Conservation (phyloP, 164 flowering plant genomes). For the Cinnamomum chago region DNA sequence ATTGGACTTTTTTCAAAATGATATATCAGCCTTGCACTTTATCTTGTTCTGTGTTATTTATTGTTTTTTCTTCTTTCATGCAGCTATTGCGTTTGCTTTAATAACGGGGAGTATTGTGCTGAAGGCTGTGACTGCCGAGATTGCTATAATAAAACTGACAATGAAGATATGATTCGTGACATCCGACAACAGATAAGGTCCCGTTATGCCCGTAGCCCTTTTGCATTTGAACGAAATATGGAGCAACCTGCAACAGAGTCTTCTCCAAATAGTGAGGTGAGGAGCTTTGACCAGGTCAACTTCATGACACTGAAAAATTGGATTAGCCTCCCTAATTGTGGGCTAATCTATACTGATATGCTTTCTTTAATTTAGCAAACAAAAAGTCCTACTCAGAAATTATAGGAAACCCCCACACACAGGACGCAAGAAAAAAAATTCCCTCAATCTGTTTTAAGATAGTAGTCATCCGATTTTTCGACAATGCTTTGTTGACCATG, state of each 20-base stretch:
- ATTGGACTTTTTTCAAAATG: neutral
- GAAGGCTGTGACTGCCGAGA: slow-evolving; percentile 72
- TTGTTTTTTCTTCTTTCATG: neutral
- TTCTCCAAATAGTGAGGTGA: slow-evolving; percentile 34
- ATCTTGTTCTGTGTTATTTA: neutral
- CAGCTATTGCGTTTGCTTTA: slow-evolving; percentile 92
- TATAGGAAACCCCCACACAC: no score
- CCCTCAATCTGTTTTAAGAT: no score
- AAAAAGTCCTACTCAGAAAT: no score
- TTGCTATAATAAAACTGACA: slow-evolving; percentile 66
- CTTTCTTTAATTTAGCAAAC: no score
- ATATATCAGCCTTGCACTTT: neutral
- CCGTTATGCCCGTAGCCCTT: slow-evolving; percentile 39
- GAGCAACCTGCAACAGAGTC: slow-evolving; percentile 22
- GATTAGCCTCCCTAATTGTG: no score
- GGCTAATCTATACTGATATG: neutral
- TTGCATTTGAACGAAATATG: slow-evolving; percentile 55
- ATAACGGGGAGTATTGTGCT: slow-evolving; percentile 68
- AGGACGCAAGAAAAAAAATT: no score
- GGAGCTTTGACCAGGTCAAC: neutral
- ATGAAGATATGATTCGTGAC: slow-evolving; percentile 58
- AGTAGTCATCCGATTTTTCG: no score
- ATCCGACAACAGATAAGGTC: slow-evolving; percentile 62
- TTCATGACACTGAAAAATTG: no score
- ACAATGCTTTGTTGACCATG: no score